These are phyloP conservation scores for Hordeum vulgare DNA, from an alignment of 176 grass and related monocot species.

Conservation along the genomic window DNA sequence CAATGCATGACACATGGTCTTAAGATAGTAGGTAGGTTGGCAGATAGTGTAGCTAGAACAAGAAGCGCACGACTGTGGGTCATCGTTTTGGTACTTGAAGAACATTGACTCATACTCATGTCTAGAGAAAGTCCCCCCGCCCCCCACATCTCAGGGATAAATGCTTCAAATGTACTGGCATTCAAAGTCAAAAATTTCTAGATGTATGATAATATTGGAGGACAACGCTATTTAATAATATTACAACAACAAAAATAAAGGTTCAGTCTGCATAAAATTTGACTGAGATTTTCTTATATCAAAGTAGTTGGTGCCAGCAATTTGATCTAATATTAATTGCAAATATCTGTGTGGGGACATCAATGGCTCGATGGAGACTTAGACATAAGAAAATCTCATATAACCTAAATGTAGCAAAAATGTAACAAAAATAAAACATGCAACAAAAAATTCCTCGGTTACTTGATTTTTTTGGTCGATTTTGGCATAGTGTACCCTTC, in stretches of 20 bases:
- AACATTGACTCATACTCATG: slow-evolving; percentile 43
- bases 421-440: no score
- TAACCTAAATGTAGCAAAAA: no score
- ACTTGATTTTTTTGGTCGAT: no score
- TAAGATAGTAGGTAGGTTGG: slow-evolving; percentile 30
- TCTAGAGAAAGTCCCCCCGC: slow-evolving; percentile 10
- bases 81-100: slow-evolving; percentile 77
- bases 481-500: no score
- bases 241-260: background rate
- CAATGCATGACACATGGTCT: slow-evolving; percentile 35
- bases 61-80: slow-evolving; percentile 35
- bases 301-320: background rate
- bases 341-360: no score
- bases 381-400: no score
- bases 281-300: background rate
- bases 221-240: background rate
- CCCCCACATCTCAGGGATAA: slow-evolving; percentile 10
- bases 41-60: slow-evolving; percentile 42
- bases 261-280: background rate
- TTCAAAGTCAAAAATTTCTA: background rate
- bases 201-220: background rate
- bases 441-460: no score
- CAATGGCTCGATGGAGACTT: no score
- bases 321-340: no score
- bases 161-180: background rate